These are phyloP conservation scores for Phylloporus sp. DNA, from an alignment of 768 basidiomycete genomes.

Conservation along the genomic window DNA sequence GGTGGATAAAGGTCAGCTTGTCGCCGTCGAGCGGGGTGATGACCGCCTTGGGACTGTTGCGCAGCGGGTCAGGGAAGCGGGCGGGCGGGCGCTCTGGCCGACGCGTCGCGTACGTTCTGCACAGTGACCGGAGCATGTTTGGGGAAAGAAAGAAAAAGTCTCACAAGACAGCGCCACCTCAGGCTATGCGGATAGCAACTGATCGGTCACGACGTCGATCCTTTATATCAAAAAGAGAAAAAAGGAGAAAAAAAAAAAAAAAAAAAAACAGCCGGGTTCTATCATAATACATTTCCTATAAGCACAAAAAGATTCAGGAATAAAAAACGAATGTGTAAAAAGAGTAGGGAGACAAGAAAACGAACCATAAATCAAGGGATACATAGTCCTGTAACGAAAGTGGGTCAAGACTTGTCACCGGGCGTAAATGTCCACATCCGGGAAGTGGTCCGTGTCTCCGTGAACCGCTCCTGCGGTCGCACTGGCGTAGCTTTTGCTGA, in stretches of 20 bases:
- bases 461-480: constrained; percentile 22
- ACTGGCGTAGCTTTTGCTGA: constrained; percentile 20
- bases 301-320: constrained; percentile 26
- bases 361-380: constrained; percentile 29
- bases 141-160: not conserved
- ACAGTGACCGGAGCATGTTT: constrained; percentile 13
- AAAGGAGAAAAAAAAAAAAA: not conserved
- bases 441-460: constrained; percentile 19
- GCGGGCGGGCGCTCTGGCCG: constrained; percentile 43
- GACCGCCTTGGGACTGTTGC: constrained; percentile 47
- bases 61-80: constrained; percentile 55
- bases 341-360: constrained; percentile 25
- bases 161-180: not conserved
- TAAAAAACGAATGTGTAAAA: constrained; percentile 12
- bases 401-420: too few relatives aligned
- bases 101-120: constrained; percentile 43
- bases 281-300: constrained; percentile 24
- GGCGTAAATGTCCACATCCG: constrained; percentile 15
- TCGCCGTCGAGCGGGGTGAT: constrained; percentile 50
- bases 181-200: not conserved
- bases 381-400: constrained; percentile 21
- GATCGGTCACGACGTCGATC: not conserved
- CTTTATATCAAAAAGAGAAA: not conserved
- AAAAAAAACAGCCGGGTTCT: not conserved
- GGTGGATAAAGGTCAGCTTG: constrained; percentile 74